These are phyloP conservation scores for Aurantiochytrium sp. DNA, from an alignment of 108 stramenopile genomes.

Conservation along the genomic window DNA sequence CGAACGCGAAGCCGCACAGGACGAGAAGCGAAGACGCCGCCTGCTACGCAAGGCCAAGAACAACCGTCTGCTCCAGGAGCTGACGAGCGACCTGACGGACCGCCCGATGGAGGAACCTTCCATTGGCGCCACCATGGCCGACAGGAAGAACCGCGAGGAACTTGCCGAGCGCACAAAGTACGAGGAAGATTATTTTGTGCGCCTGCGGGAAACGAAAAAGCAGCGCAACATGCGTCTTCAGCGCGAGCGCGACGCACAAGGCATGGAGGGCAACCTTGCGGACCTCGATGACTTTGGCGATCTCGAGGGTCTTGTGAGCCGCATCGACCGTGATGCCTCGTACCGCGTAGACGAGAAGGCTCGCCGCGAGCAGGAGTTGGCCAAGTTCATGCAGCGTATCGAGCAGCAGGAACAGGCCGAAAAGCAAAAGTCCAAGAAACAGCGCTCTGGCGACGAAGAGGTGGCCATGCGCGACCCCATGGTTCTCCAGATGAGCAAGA, in stretches of 20 bases:
- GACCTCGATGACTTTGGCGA: slow-evolving; percentile 13
- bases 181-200: slow-evolving; percentile 16
- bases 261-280: not conserved
- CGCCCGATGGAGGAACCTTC: slow-evolving; percentile 6
- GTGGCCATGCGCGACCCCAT: not conserved
- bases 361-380: slow-evolving; percentile 4
- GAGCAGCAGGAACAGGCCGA: not conserved
- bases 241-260: not conserved
- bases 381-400: not conserved
- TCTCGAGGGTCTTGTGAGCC: slow-evolving; percentile 8
- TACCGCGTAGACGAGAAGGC: not conserved
- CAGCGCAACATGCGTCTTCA: not conserved
- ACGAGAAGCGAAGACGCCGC: not conserved
- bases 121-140: not conserved
- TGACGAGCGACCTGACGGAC: slow-evolving; percentile 16
- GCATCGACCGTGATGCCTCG: not conserved
- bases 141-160: not conserved
- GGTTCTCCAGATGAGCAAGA: not conserved
- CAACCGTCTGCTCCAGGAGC: slow-evolving; percentile 16
- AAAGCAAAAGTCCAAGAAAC: not conserved
- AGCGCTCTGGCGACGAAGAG: not conserved
- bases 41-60: not conserved
- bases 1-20: not conserved
- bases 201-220: slow-evolving; percentile 8
- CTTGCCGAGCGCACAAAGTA: not conserved